Evolutionary conservation across 805 yeast genomes (phyloP).

Genomic region (Kazachstania viticola): DNA sequence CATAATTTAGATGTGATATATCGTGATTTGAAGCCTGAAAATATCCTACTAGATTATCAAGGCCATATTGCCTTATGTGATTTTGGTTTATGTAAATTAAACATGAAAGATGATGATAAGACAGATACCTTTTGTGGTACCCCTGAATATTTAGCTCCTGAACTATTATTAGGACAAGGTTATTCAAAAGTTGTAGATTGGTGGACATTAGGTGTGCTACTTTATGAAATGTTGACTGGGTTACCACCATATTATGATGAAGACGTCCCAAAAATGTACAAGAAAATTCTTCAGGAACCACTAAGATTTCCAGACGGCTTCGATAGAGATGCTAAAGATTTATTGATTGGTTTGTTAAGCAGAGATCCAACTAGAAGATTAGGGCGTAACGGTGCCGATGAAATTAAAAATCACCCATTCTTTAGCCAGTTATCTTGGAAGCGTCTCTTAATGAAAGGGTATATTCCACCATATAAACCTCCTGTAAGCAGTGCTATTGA

Average conservation of each 20-base stretch:
- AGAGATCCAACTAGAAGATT: slow-evolving; percentile 78
- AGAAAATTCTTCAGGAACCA: slow-evolving; percentile 83
- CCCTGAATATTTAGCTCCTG: slow-evolving; percentile 96
- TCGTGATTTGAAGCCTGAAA: slow-evolving; percentile 93
- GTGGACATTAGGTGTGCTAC: slow-evolving; percentile 94
- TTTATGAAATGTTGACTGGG: slow-evolving; percentile 94
- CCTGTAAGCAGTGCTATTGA: slow-evolving; percentile 76
- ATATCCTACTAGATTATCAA: slow-evolving; percentile 84
- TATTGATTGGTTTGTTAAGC: slow-evolving; percentile 60
- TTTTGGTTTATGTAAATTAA: slow-evolving; percentile 90
- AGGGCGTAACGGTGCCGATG: slow-evolving; percentile 70
- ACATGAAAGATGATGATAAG: slow-evolving; percentile 83
- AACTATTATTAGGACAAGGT: slow-evolving; percentile 79
- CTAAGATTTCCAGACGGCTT: slow-evolving; percentile 79
- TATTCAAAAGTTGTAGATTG: slow-evolving; percentile 94
- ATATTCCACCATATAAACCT: slow-evolving; percentile 93
- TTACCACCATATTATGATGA: slow-evolving; percentile 96
- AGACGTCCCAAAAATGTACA: slow-evolving; percentile 85
- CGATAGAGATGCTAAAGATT: slow-evolving; percentile 75
- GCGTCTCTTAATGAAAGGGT: slow-evolving; percentile 70
- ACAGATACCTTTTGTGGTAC: slow-evolving; percentile 95
- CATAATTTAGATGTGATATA: slow-evolving; percentile 89
- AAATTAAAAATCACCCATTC: slow-evolving; percentile 74
- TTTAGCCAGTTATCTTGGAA: slow-evolving; percentile 87
- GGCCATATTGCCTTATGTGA: slow-evolving; percentile 98